A percentile compares a stretch with the other conserved stretches of the same genome.
Evolutionary conservation across 2,329 filamentous ascomycete genomes (phyloP).

Genomic region (Arthroderma uncinatum): DNA sequence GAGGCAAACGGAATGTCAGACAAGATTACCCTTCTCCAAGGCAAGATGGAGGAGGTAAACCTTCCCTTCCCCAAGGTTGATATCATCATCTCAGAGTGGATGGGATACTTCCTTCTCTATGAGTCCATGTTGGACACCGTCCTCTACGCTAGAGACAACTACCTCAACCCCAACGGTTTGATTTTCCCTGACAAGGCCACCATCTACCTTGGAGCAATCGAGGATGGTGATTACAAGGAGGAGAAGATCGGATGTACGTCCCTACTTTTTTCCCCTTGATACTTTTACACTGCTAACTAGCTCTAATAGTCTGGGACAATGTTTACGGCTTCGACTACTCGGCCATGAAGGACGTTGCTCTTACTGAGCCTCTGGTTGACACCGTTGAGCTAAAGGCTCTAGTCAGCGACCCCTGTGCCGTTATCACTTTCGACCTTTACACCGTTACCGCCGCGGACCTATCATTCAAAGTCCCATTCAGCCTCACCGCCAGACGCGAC

Average conservation of each 20-base stretch:
- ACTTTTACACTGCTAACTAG: not conserved
- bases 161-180: constrained; percentile 72
- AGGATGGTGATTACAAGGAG: constrained; percentile 98
- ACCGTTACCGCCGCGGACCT: constrained; percentile 75
- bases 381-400: constrained; percentile 96
- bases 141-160: constrained; percentile 87
- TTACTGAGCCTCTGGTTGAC: constrained; percentile 93
- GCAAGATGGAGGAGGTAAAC: constrained; percentile 98
- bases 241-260: constrained; percentile 97
- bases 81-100: constrained; percentile 99
- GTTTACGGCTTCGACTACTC: constrained; percentile 97
- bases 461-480: constrained; percentile 69
- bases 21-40: constrained; percentile 95
- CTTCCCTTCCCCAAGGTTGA: constrained; percentile 92
- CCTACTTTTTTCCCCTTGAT: constrained; percentile 1
- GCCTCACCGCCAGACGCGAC: constrained; percentile 64
- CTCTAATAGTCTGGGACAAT: constrained; percentile 81
- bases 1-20: constrained; percentile 79
- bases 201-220: constrained; percentile 92
- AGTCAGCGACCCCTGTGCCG: constrained; percentile 75
- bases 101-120: constrained; percentile 98
- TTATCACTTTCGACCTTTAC: constrained; percentile 88
- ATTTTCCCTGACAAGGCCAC: constrained; percentile 99
- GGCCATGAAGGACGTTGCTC: constrained; percentile 82
- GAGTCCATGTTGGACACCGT: constrained; percentile 99